A percentile compares a stretch with the other conserved stretches of the same genome.
phyloP scores from a whole-genome alignment of 345 rosid species.

The Eucalyptus erythrocorys region DNA sequence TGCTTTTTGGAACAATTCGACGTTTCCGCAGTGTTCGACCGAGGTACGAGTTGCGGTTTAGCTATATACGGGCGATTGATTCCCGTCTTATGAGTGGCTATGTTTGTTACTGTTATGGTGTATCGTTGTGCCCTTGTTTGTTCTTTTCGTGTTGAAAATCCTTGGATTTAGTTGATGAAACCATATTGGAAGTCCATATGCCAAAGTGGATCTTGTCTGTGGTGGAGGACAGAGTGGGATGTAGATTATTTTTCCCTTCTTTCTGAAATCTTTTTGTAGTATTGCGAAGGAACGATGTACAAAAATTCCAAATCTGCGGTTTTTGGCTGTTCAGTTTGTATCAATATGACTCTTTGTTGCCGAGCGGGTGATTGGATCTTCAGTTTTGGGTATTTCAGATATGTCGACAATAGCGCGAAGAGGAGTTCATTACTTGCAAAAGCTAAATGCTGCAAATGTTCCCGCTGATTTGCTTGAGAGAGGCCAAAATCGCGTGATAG shows the following conservation, averaged over 20 bases:
- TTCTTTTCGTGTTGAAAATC: neutral
- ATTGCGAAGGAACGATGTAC: neutral
- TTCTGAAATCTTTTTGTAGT: neutral
- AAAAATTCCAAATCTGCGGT: neutral
- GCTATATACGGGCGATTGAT: neutral
- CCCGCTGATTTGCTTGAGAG: slow-evolving; percentile 50
- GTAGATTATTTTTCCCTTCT: neutral
- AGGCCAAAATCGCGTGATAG: slow-evolving; percentile 87
- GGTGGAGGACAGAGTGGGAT: neutral
- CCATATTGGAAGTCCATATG: neutral
- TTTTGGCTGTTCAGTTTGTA: neutral
- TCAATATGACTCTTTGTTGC: neutral
- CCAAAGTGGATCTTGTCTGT: neutral
- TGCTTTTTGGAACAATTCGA: neutral
- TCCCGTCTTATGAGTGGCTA: neutral
- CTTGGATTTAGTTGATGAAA: neutral
- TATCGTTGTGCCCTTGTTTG: neutral
- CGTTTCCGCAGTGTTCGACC: neutral
- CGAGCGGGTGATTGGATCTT: neutral
- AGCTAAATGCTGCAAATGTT: slow-evolving; percentile 43
- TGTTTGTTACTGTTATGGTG: neutral
- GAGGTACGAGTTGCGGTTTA: neutral
- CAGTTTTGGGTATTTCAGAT: slow-evolving; percentile 5
- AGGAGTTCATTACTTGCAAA: slow-evolving; percentile 53
- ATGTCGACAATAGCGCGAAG: slow-evolving; percentile 41